Percentiles rank a stretch among this genome's conserved stretches.
phyloP scores from a whole-genome alignment of 129 eudicot species.

The Apium graveolens region DNA sequence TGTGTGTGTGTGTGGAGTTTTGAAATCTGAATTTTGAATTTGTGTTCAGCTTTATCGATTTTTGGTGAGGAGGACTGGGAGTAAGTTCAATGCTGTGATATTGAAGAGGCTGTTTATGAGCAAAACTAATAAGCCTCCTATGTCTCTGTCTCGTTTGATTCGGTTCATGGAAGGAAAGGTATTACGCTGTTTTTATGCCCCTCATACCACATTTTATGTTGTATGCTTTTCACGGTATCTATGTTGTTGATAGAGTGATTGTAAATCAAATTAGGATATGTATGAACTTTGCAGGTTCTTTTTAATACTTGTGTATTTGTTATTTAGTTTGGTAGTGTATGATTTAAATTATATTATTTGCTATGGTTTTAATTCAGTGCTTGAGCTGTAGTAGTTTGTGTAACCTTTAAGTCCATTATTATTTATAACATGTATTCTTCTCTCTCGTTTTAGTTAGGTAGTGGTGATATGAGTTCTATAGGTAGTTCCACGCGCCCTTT shows the following conservation, averaged over 20 bases:
- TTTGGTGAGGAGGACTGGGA: slow-evolving; percentile 73
- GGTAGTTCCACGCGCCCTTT: too few relatives aligned
- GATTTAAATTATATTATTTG: neutral
- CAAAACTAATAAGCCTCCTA: slow-evolving; percentile 72
- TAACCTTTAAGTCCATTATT: too few relatives aligned
- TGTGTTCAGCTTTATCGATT: slow-evolving; percentile 58
- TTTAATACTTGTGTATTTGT: too few relatives aligned
- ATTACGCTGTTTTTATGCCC: neutral
- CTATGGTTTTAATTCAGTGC: too few relatives aligned
- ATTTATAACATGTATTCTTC: neutral
- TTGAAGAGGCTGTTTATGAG: slow-evolving; percentile 91
- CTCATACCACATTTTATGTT: neutral
- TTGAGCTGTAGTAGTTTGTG: neutral
- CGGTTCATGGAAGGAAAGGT: slow-evolving; percentile 76
- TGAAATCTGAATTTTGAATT: neutral
- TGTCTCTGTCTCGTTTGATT: slow-evolving; percentile 66
- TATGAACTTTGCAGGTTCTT: neutral
- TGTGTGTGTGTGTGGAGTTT: neutral
- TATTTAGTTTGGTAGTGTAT: neutral
- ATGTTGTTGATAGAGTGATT: neutral
- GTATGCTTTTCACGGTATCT: neutral
- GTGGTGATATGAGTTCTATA: neutral
- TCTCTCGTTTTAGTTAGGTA: neutral
- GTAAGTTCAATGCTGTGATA: slow-evolving; percentile 77
- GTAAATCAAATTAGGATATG: neutral